These are phyloP conservation scores for Citrus mangshanensis DNA, from an alignment of 345 rosid genomes.

Conservation along the genomic window DNA sequence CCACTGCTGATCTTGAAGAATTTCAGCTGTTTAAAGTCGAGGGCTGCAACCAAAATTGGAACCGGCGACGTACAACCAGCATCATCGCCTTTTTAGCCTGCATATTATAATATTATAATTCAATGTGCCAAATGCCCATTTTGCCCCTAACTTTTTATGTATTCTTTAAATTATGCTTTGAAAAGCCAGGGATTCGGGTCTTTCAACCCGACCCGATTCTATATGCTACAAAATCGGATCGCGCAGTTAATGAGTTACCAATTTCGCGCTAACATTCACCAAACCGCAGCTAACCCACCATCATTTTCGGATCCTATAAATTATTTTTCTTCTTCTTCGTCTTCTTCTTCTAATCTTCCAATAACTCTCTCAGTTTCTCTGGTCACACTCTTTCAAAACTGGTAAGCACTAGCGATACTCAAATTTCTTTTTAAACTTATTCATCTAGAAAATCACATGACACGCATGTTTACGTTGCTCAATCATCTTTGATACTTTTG, in stretches of 20 bases:
- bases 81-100: too few species aligned
- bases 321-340: too few species aligned
- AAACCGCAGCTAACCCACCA: background rate
- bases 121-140: too few species aligned
- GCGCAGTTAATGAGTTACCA: background rate
- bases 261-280: background rate
- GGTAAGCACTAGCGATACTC: background rate
- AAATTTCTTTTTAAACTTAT: background rate
- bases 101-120: too few species aligned
- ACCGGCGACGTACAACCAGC: background rate
- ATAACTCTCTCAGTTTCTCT: background rate
- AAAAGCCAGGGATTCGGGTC: background rate
- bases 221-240: constrained; percentile 10
- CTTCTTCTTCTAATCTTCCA: background rate
- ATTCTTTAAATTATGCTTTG: too few species aligned
- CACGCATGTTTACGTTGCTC: background rate
- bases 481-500: background rate
- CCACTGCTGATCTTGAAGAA: background rate
- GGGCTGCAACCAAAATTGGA: background rate
- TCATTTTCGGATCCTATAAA: constrained; percentile 1
- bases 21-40: background rate
- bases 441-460: background rate
- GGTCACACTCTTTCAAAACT: background rate
- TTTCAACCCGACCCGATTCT: background rate
- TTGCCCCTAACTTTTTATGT: too few species aligned